Percentiles rank a stretch among this genome's conserved stretches.
Evolutionary conservation across 2,329 filamentous ascomycete species (phyloP).

Genomic region (Oidium heveae): DNA sequence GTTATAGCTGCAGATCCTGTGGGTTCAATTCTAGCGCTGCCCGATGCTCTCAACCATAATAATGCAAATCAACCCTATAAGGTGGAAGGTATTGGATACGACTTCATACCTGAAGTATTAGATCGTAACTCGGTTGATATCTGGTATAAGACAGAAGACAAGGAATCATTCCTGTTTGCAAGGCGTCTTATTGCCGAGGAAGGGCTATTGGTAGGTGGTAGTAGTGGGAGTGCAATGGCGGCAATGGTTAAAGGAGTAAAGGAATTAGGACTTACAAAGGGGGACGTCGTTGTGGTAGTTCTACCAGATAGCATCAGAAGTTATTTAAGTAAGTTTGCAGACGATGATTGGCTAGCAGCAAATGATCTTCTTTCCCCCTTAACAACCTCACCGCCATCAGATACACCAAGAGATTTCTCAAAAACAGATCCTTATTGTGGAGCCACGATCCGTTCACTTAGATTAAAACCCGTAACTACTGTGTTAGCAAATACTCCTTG

Average conservation of each 20-base stretch:
- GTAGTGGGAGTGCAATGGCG: constrained; percentile 75
- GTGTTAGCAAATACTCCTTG: constrained; percentile 46
- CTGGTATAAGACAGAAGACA: constrained; percentile 97
- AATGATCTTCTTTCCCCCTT: constrained; percentile 60
- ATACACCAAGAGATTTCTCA: constrained; percentile 15
- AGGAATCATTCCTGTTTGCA: constrained; percentile 75
- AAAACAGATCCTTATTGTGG: constrained; percentile 43
- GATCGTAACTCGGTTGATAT: constrained; percentile 58
- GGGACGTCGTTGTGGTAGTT: constrained; percentile 73
- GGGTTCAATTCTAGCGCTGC: constrained; percentile 73
- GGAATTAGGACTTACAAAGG: constrained; percentile 52
- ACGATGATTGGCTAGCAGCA: constrained; percentile 95
- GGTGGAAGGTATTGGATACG: constrained; percentile 95
- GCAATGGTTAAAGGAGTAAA: constrained; percentile 54
- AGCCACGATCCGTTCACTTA: constrained; percentile 58
- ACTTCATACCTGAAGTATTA: constrained; percentile 89
- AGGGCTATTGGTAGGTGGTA: constrained; percentile 77
- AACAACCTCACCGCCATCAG: constrained; percentile 17
- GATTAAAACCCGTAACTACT: constrained; percentile 83
- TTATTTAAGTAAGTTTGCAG: constrained; percentile 94
- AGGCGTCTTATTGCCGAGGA: constrained; percentile 80
- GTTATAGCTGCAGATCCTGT: constrained; percentile 81
- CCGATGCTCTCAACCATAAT: constrained; percentile 53
- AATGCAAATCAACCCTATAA: constrained; percentile 73
- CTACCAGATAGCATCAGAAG: constrained; percentile 90